These are phyloP conservation scores for Pleurotus citrinopileatus DNA, from an alignment of 768 basidiomycete genomes.

Conservation along the genomic window DNA sequence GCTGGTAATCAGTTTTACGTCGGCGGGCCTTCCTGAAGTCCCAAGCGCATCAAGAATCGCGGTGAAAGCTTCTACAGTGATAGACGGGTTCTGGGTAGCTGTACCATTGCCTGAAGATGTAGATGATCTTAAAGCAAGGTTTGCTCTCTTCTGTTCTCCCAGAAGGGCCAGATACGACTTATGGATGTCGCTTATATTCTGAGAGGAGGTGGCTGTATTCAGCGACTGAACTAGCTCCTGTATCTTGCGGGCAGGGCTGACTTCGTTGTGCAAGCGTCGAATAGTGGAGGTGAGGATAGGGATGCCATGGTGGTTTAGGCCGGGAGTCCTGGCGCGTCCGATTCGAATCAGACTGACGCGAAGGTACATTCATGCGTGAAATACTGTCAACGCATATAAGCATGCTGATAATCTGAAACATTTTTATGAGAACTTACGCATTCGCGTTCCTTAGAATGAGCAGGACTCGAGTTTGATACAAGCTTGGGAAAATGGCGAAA, in stretches of 20 bases:
- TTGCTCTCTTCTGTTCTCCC: constrained; percentile 18
- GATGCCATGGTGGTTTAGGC: constrained; percentile 17
- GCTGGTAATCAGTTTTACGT: constrained; percentile 51
- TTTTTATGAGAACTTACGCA: constrained; percentile 1
- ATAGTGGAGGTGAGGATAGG: constrained; percentile 17
- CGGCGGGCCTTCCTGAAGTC: constrained; percentile 46
- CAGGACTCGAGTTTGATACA: background rate
- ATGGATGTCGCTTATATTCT: constrained; percentile 31
- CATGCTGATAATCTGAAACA: background rate
- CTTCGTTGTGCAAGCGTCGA: constrained; percentile 13
- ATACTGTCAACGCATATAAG: constrained; percentile 15
- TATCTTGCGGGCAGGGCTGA: constrained; percentile 8
- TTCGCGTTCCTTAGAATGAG: background rate
- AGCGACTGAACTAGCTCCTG: constrained; percentile 21
- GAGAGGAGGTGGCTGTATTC: constrained; percentile 14
- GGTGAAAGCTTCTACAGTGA: constrained; percentile 31
- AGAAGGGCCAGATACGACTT: constrained; percentile 32
- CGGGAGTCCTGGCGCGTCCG: constrained; percentile 25
- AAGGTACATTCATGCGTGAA: constrained; percentile 65
- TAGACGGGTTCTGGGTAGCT: constrained; percentile 21
- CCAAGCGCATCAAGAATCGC: constrained; percentile 44
- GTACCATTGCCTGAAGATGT: constrained; percentile 21
- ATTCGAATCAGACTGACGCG: constrained; percentile 39
- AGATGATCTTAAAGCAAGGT: constrained; percentile 9
- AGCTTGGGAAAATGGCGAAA: constrained; percentile 9